Evolutionary conservation across 495 filamentous ascomycete species (phyloP), one percentile per base, ranked within the genome.

Genomic region (Daldinia bambusicola): DNA sequence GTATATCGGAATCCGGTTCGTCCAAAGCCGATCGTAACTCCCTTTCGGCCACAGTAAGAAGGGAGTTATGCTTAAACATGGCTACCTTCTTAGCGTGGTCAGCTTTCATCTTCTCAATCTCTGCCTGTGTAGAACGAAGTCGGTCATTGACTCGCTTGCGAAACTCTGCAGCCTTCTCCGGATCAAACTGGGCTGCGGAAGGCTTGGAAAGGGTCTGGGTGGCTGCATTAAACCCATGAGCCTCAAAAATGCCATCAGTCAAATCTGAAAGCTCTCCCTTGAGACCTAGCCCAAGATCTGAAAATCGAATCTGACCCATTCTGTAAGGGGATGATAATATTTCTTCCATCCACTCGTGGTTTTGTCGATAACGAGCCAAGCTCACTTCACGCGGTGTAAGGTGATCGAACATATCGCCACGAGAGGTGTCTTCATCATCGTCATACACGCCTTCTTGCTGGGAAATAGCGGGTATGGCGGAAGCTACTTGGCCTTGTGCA

Each of bases 271-370:
- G 88, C 76, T 94, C 92, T 12, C 95, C 95, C 76, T 91, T 92
- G 6, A 93, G 86, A 5, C 95, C 95, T 3, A 98, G 80, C 0
- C 93, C 94, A 8, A 98, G 85, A 74, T 97, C 94, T 2, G 93
- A 86, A 5, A 94, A 92, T n/a, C 89, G 88, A 52, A 99, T 95
- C 71, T 95, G 91, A 22, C 84, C 84, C 62, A 92, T 92, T 16
- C 89, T 83, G 70, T 94, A 97, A 0, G 93, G 92, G 0, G 93
- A 97, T 2, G 90, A 90, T 51, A 97, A 85, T n/a, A 99, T 89
- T 80, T 99, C 94, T 74, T 97, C 95, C 92, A 98, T 97, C 95
- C 94, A 98, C 78, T 97, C 94, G 71, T 98, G 95, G 74, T 99
- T 95, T 73, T 97, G 95, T 68, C 89, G 90, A 76, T 96, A 99